phyloP scores from a whole-genome alignment of 2,329 filamentous ascomycete genomes.

The Cercospora sp. region DNA sequence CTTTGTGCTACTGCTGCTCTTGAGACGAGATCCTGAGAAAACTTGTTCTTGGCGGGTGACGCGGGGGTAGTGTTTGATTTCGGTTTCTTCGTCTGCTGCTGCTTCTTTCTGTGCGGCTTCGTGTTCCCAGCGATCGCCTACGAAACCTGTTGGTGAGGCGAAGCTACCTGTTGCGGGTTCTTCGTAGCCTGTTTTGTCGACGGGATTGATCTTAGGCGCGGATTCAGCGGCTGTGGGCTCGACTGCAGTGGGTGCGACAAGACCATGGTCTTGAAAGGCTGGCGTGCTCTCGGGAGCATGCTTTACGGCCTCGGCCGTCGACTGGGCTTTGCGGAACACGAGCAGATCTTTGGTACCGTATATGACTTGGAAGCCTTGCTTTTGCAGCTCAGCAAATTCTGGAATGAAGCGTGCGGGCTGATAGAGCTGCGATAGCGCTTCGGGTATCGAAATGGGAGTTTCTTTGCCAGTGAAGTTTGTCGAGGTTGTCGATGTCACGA shows the following conservation, averaged over 20 bases:
- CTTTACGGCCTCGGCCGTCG: constrained; percentile 24
- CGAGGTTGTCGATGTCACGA: constrained; percentile 61
- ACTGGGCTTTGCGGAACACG: constrained; percentile 63
- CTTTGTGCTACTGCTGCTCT: constrained; percentile 33
- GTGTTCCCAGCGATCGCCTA: constrained; percentile 39
- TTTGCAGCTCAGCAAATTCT: constrained; percentile 60
- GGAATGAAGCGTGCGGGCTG: constrained; percentile 67
- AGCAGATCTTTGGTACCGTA: constrained; percentile 64
- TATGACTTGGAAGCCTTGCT: constrained; percentile 66
- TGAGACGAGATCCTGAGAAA: constrained; percentile 46
- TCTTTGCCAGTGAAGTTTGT: constrained; percentile 54
- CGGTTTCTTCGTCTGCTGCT: constrained; percentile 33
- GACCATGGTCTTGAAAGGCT: constrained; percentile 29
- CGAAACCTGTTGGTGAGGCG: constrained; percentile 65
- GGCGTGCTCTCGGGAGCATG: constrained; percentile 8
- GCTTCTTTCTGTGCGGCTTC: constrained; percentile 35
- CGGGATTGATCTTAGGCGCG: constrained; percentile 54
- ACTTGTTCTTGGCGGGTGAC: constrained; percentile 51
- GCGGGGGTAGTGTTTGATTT: constrained; percentile 48
- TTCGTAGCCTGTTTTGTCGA: constrained; percentile 46
- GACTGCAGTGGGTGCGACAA: constrained; percentile 21
- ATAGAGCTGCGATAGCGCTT: constrained; percentile 61
- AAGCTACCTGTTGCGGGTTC: constrained; percentile 56
- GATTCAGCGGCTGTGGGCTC: constrained; percentile 12
- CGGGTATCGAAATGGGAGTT: constrained; percentile 58